Percentiles rank a stretch among this genome's conserved stretches.
Conservation (phyloP, 2,329 filamentous ascomycete species). For the Dissoconium aciculare region DNA sequence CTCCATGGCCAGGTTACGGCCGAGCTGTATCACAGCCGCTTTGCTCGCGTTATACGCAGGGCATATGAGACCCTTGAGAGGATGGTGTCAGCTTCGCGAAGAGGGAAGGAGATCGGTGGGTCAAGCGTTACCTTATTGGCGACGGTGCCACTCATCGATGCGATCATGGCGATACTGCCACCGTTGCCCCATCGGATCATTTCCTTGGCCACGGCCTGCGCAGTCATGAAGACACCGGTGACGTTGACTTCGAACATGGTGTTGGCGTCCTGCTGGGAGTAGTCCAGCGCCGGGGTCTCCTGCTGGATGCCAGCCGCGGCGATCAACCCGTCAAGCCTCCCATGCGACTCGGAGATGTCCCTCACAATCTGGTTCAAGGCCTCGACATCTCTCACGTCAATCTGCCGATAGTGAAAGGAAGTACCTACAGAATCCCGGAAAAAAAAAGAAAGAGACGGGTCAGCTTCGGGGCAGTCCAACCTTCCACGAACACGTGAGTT, state of each 20-base stretch:
- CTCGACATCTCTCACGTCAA: slow-evolving; percentile 63
- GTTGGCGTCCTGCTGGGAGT: slow-evolving; percentile 46
- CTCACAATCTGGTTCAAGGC: slow-evolving; percentile 52
- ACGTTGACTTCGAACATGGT: slow-evolving; percentile 44
- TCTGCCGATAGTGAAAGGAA: slow-evolving; percentile 56
- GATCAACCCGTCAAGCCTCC: slow-evolving; percentile 65
- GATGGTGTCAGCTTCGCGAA: slow-evolving; percentile 6
- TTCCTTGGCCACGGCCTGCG: slow-evolving; percentile 48
- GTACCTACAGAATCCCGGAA: too few relatives aligned
- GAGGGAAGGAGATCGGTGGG: not conserved
- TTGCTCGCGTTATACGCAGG: slow-evolving; percentile 64
- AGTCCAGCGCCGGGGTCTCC: slow-evolving; percentile 69
- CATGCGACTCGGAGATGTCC: slow-evolving; percentile 53
- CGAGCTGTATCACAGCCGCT: slow-evolving; percentile 57
- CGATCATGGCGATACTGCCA: slow-evolving; percentile 48
- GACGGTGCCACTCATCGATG: slow-evolving; percentile 46
- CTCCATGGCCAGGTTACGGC: slow-evolving; percentile 54
- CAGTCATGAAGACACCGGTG: slow-evolving; percentile 48
- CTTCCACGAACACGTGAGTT: too few relatives aligned
- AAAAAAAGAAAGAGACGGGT: too few relatives aligned
- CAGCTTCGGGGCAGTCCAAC: too few relatives aligned
- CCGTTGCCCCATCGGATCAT: slow-evolving; percentile 46
- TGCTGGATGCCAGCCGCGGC: slow-evolving; percentile 65
- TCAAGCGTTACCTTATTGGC: slow-evolving; percentile 44
- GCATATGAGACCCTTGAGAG: slow-evolving; percentile 45